A percentile compares a stretch with the other conserved stretches of the same genome.
Evolutionary conservation across 164 flowering plant genomes (phyloP).

Genomic region (Magnolia kwangsiensis): DNA sequence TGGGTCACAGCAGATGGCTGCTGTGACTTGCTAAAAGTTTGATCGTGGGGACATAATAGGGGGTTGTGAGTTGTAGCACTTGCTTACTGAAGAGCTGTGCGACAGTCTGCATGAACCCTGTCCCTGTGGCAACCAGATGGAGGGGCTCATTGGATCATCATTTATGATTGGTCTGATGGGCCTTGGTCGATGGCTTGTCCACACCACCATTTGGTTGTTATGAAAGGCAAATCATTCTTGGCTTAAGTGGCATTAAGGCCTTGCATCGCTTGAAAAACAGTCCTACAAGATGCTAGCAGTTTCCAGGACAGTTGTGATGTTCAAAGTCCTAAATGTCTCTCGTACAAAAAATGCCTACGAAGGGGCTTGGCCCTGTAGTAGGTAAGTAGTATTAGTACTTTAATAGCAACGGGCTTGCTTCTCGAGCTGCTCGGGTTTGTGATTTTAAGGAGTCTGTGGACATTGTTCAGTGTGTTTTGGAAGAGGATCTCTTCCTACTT

Average conservation of each 20-base stretch:
- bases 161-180: slow-evolving; percentile 15
- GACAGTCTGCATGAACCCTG: slow-evolving; percentile 19
- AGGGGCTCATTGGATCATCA: slow-evolving; percentile 25
- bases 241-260: slow-evolving; percentile 48
- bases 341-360: too few species aligned
- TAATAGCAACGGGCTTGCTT: too few species aligned
- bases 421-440: background rate
- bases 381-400: too few species aligned
- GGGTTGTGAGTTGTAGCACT: slow-evolving; percentile 10
- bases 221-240: slow-evolving; percentile 81
- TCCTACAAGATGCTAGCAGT: background rate
- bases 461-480: too few species aligned
- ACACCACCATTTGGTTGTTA: slow-evolving; percentile 42
- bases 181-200: slow-evolving; percentile 30
- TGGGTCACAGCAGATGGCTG: slow-evolving; percentile 60
- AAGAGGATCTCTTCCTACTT: too few species aligned
- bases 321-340: slow-evolving; percentile 18
- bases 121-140: slow-evolving; percentile 39
- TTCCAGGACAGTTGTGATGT: slow-evolving; percentile 9
- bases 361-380: background rate
- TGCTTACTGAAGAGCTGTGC: background rate
- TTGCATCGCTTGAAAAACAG: slow-evolving; percentile 17
- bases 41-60: slow-evolving; percentile 18
- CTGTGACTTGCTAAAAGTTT: slow-evolving; percentile 52
- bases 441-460: background rate